These are phyloP conservation scores for Monosporascus sp. DNA, from an alignment of 2,329 filamentous ascomycete genomes.

Conservation along the genomic window DNA sequence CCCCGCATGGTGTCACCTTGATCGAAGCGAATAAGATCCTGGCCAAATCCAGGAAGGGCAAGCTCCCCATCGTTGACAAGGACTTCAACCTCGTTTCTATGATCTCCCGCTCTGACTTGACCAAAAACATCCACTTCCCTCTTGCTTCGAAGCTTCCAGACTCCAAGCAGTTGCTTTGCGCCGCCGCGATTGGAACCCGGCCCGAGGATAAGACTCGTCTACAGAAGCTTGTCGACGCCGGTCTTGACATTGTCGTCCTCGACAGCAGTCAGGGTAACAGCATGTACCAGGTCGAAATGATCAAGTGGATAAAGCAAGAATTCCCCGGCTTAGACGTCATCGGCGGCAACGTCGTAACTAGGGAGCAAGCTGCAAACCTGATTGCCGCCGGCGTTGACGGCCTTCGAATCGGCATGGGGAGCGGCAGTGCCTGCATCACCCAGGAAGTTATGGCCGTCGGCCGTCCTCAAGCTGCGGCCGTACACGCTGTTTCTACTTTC, in stretches of 20 bases:
- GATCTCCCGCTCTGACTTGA: constrained; percentile 90
- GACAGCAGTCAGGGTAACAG: constrained; percentile 98
- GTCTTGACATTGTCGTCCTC: constrained; percentile 89
- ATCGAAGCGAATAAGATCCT: constrained; percentile 89
- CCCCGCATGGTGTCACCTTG: constrained; percentile 74
- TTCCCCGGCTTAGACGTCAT: constrained; percentile 89
- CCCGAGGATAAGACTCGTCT: constrained; percentile 87
- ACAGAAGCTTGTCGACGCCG: constrained; percentile 84
- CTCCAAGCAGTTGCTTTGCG: constrained; percentile 95
- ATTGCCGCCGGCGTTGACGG: constrained; percentile 95
- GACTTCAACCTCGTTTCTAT: constrained; percentile 83
- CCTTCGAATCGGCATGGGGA: constrained; percentile 97
- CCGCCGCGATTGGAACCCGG: constrained; percentile 90
- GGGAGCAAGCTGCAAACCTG: constrained; percentile 86
- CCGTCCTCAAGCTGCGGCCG: constrained; percentile 87
- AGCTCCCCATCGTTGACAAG: constrained; percentile 86
- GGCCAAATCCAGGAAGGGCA: constrained; percentile 95
- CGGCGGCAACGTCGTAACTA: constrained; percentile 95
- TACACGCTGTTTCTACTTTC: constrained; percentile 84
- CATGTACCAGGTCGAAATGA: constrained; percentile 98
- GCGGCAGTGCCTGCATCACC: constrained; percentile 95
- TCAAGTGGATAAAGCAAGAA: constrained; percentile 88
- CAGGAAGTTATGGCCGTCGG: constrained; percentile 99
- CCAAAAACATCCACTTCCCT: constrained; percentile 97
- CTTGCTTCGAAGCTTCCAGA: constrained; percentile 92